Evolutionary conservation across 441 rosid genomes (phyloP), one percentile per base, ranked within the genome.

Genomic region (Gossypium gossypioides): DNA sequence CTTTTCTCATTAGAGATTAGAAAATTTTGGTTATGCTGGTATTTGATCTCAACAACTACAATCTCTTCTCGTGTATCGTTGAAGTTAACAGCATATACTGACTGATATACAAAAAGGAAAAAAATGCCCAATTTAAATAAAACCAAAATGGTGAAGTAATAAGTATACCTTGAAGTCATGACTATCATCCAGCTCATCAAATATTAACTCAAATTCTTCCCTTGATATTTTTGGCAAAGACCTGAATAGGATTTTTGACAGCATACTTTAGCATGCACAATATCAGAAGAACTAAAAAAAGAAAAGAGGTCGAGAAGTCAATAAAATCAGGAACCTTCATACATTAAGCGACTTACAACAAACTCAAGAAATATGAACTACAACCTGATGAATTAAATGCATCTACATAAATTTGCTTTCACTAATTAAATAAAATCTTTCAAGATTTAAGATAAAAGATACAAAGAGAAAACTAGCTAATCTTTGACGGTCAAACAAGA

Each of bases 101-200:
- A 16, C 37, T 3, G 16, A 29, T 3, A 51, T 24, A 51, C 16
- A 9, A 51, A 29, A 25, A 18, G 59, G 48, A 6, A 2, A 7
- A 60, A 58, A 32, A 60, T 8, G 22, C 15, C 2, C 22, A 22
- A 64, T n/a, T 65, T 66, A 42, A 72, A 60, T 12, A 9, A 62
- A 29, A 52, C 62, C 50, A 62, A 50, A 68, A 73, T 68, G 57
- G 54, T 44, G 2, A 48, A 74, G 55, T 32, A 71, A 50, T 60
- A 19, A 71, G 58, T 68, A 24, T 87, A 95, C 99, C 98, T 86
- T 91, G 81, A 95, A 91, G 83, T 95, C 99, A 81, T 60, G 87
- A 78, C 84, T 82, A 79, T 95, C 99, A 77, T 95, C 99, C 81
- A 95, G 86, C 78, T 90, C 98, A 82, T 79, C 86, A 83, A 95